A percentile compares a stretch with the other conserved stretches of the same genome.
Evolutionary conservation across 192 early-diverging fungal genomes (phyloP).

Genomic region (Podila epigama): DNA sequence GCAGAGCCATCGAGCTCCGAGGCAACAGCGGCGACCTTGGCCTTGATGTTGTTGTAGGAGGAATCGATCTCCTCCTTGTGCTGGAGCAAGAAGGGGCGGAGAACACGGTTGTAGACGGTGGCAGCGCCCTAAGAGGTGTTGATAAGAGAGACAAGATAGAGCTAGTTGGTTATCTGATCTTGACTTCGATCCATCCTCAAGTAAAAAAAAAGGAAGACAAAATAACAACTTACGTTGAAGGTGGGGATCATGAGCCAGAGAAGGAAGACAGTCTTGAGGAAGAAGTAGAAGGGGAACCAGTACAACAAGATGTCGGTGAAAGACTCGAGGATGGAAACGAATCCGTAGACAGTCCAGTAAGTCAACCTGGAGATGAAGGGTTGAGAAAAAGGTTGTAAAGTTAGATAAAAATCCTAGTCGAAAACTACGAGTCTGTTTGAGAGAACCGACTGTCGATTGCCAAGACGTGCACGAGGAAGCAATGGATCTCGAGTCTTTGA

Average conservation of each 20-base stretch:
- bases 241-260: constrained; percentile 85
- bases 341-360: constrained; percentile 80
- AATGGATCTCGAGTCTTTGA: too few species aligned
- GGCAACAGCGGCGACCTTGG: constrained; percentile 49
- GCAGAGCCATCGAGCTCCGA: constrained; percentile 33
- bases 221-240: constrained; percentile 58
- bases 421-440: neutral
- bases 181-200: neutral
- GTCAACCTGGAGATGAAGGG: too few species aligned
- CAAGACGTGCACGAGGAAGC: too few species aligned
- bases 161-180: neutral
- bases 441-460: too few species aligned
- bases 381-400: too few species aligned
- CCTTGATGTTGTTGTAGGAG: constrained; percentile 36
- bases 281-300: constrained; percentile 97
- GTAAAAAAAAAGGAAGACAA: constrained; percentile 4
- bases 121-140: constrained; percentile 71
- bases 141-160: constrained; percentile 6
- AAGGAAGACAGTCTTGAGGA: constrained; percentile 89
- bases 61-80: constrained; percentile 53
- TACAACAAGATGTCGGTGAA: constrained; percentile 89
- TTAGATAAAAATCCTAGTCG: neutral
- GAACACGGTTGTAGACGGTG: constrained; percentile 74
- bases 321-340: constrained; percentile 88
- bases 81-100: constrained; percentile 79